Conservation (phyloP, 2,329 filamentous ascomycete genomes). For the Pseudogymnoascus sp. region DNA sequence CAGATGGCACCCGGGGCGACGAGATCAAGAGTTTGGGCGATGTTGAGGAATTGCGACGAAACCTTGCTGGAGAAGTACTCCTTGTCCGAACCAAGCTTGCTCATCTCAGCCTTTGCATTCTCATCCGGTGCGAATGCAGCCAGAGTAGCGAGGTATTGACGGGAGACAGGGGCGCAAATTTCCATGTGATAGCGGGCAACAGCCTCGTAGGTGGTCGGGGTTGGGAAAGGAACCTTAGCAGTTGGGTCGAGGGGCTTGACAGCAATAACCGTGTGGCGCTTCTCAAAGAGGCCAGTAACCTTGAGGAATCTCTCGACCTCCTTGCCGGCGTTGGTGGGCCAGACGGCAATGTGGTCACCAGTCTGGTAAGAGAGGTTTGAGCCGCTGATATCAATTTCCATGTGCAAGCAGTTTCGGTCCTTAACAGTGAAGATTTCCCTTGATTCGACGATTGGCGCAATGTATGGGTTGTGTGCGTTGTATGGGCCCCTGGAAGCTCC, state of each 20-base stretch:
- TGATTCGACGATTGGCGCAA: constrained; percentile 89
- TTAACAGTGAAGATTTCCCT: constrained; percentile 81
- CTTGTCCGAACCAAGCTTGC: constrained; percentile 82
- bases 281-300: constrained; percentile 65
- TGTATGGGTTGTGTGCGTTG: constrained; percentile 94
- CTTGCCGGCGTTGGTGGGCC: constrained; percentile 89
- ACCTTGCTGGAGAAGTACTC: constrained; percentile 91
- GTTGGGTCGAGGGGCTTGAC: constrained; percentile 91
- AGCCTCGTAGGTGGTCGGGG: constrained; percentile 92
- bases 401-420: constrained; percentile 89
- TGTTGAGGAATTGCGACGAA: constrained; percentile 74
- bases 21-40: constrained; percentile 71
- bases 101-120: constrained; percentile 75
- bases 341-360: constrained; percentile 92
- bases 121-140: constrained; percentile 87
- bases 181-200: constrained; percentile 94
- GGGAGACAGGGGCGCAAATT: constrained; percentile 88
- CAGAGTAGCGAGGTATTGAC: constrained; percentile 83
- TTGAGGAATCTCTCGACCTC: constrained; percentile 87
- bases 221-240: constrained; percentile 94
- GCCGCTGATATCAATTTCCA: constrained; percentile 85
- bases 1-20: constrained; percentile 69
- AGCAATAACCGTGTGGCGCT: constrained; percentile 73
- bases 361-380: constrained; percentile 92
- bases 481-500: constrained; percentile 77